Percentiles rank a stretch among this genome's conserved stretches.
Evolutionary conservation across 2,329 filamentous ascomycete genomes (phyloP).

Genomic region (Aspergillus floridensis): DNA sequence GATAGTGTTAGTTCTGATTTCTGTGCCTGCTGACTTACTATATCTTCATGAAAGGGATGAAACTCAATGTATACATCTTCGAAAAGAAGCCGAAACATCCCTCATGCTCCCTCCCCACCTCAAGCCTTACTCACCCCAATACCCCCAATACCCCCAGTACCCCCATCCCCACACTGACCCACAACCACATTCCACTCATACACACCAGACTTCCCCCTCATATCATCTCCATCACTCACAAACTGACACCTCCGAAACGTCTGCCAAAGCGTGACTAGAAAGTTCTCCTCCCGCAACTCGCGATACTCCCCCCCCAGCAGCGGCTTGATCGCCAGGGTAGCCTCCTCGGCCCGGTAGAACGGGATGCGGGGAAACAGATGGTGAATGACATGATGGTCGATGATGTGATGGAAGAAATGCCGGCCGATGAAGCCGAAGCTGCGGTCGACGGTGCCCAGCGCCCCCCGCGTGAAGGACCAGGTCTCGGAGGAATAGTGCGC

Average conservation of each 20-base stretch:
- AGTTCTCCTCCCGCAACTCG: neutral
- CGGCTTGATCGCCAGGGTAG: neutral
- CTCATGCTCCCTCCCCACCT: no score
- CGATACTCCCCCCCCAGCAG: neutral
- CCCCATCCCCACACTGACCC: no score
- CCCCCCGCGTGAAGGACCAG: conserved; percentile 62
- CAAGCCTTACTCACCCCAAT: no score
- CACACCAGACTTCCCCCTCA: neutral
- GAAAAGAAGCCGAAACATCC: no score
- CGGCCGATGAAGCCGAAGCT: conserved; percentile 62
- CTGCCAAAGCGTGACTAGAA: neutral
- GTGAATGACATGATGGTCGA: conserved; percentile 62
- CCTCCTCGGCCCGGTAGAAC: conserved; percentile 56
- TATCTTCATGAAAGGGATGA: no score
- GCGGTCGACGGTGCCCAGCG: conserved; percentile 61
- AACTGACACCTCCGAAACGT: neutral
- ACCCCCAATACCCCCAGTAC: no score
- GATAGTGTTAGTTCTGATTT: no score
- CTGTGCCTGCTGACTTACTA: no score
- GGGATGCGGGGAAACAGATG: conserved; percentile 61
- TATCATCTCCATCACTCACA: neutral
- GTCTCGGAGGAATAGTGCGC: conserved; percentile 57
- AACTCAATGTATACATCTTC: no score
- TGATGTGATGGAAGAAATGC: conserved; percentile 64
- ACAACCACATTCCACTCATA: neutral